A percentile compares a stretch with the other conserved stretches of the same genome.
These are phyloP conservation scores for Fusarium pseudoanthophilum DNA, from an alignment of 2,329 filamentous ascomycete species.

Conservation along the genomic window DNA sequence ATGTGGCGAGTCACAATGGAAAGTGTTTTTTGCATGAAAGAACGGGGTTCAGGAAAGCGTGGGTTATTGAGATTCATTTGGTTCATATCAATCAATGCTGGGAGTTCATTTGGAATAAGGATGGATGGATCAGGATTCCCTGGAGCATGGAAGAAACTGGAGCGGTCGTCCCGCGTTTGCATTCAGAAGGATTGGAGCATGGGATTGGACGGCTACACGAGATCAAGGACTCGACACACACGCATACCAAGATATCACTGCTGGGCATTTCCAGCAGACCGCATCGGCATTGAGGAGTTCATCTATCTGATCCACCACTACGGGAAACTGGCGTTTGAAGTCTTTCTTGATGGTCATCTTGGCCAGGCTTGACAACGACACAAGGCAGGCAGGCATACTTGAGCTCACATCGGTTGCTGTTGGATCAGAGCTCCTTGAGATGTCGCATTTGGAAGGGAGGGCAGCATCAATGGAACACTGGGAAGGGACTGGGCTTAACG, in stretches of 20 bases:
- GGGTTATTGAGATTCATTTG: slow-evolving; percentile 14
- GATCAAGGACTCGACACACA: slow-evolving; percentile 37
- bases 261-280: slow-evolving; percentile 23
- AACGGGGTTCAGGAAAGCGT: slow-evolving; percentile 1
- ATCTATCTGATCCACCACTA: slow-evolving; percentile 24
- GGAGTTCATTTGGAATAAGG: slow-evolving; percentile 38
- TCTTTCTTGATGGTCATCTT: not conserved
- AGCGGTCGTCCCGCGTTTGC: slow-evolving; percentile 39
- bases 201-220: slow-evolving; percentile 39
- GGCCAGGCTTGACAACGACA: not conserved
- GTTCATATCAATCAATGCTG: slow-evolving; percentile 24
- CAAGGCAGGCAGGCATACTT: not conserved
- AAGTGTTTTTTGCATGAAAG: slow-evolving; percentile 3
- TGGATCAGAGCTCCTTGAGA: not conserved
- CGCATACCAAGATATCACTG: slow-evolving; percentile 34
- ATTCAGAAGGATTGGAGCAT: slow-evolving; percentile 39
- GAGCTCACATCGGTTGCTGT: not conserved
- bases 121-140: slow-evolving; percentile 12
- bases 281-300: slow-evolving; percentile 28
- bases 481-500: slow-evolving; percentile 7
- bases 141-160: slow-evolving; percentile 38
- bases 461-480: slow-evolving; percentile 17
- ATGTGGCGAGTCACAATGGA: not conserved
- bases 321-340: slow-evolving; percentile 34
- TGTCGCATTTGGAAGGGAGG: slow-evolving; percentile 10